Evolutionary conservation across 495 filamentous ascomycete genomes (phyloP).

Genomic region (Neurospora tetrasperma): DNA sequence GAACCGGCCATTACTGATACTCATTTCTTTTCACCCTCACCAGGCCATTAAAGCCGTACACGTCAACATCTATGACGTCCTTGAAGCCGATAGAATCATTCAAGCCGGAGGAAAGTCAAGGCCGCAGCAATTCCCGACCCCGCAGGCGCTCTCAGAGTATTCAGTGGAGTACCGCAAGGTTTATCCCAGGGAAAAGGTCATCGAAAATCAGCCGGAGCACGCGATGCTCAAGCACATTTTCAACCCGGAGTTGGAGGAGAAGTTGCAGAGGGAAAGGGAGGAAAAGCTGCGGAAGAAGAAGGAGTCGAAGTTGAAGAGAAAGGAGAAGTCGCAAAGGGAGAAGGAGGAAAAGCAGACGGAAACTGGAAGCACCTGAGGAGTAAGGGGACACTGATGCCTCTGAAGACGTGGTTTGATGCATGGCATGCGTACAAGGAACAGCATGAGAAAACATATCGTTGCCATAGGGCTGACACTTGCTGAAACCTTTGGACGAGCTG

Average conservation of each 20-base stretch:
- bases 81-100: rapidly evolving
- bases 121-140: not conserved
- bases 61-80: not conserved
- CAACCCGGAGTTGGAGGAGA: not conserved
- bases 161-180: not conserved
- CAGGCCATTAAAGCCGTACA: not conserved
- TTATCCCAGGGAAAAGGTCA: not conserved
- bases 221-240: not conserved
- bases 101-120: not conserved
- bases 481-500: not conserved
- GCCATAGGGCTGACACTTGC: rapidly evolving
- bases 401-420: too few species aligned
- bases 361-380: too few species aligned
- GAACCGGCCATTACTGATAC: not conserved
- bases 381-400: too few species aligned
- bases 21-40: not conserved
- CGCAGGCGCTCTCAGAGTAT: not conserved
- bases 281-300: too few species aligned
- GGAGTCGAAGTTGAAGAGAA: too few species aligned
- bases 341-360: too few species aligned
- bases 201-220: not conserved
- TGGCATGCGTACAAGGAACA: not conserved
- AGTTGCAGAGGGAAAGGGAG: not conserved
- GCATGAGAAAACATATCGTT: rapidly evolving
- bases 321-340: too few species aligned